Percentiles rank a stretch among this genome's conserved stretches.
Evolutionary conservation across 768 basidiomycete species (phyloP).

Genomic region (Gloeophyllum trabeum): DNA sequence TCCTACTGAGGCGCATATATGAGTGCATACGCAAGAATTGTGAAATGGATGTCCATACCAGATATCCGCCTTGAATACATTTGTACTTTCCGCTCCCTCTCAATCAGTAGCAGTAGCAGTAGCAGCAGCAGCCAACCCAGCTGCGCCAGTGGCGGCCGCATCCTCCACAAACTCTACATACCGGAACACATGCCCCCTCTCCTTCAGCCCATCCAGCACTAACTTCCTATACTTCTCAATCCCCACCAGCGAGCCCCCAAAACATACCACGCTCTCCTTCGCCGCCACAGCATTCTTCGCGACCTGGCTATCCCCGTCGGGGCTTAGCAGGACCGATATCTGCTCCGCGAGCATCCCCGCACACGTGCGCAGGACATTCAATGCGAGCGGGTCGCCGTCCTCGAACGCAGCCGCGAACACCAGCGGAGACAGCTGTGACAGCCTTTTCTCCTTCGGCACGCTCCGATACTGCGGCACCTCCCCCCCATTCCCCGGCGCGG

Average conservation of each 20-base stretch:
- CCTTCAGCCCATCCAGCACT: constrained; percentile 41
- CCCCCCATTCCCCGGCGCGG: constrained; percentile 6
- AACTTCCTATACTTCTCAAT: constrained; percentile 45
- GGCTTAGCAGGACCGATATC: constrained; percentile 40
- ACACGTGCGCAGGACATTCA: constrained; percentile 40
- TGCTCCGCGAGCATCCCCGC: constrained; percentile 47
- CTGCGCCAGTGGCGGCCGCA: constrained; percentile 54
- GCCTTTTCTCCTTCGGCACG: constrained; percentile 54
- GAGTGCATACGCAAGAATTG: too few relatives aligned
- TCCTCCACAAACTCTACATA: constrained; percentile 61
- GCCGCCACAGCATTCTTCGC: constrained; percentile 18
- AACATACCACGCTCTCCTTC: constrained; percentile 49
- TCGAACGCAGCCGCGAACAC: constrained; percentile 75
- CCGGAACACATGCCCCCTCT: constrained; percentile 51
- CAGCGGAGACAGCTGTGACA: constrained; percentile 63
- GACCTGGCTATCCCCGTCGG: constrained; percentile 5
- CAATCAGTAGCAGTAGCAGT: too few relatives aligned
- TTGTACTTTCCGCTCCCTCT: too few relatives aligned
- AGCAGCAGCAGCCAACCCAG: constrained; percentile 30
- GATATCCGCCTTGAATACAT: too few relatives aligned
- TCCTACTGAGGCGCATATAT: too few relatives aligned
- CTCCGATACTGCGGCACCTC: constrained; percentile 11
- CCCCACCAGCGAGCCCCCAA: constrained; percentile 72
- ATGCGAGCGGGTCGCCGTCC: constrained; percentile 52
- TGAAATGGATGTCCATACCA: too few relatives aligned